phyloP scores from a whole-genome alignment of 2,329 filamentous ascomycete genomes.

The Nakataea oryzae region DNA sequence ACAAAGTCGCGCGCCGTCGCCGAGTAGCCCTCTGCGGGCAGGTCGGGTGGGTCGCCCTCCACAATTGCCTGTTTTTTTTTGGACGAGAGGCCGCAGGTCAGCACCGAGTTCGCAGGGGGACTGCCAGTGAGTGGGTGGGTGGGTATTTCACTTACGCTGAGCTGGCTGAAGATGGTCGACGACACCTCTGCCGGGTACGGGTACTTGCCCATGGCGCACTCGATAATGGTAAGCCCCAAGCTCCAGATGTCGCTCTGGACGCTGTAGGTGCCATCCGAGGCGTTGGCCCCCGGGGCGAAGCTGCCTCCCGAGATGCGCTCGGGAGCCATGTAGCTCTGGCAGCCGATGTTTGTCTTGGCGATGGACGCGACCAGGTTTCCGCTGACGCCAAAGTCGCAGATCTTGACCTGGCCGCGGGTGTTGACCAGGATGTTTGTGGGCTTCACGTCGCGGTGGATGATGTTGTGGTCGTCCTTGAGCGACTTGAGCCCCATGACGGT shows the following conservation, averaged over 20 bases:
- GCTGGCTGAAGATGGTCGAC: slow-evolving; percentile 94
- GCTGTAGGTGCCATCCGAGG: slow-evolving; percentile 78
- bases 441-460: slow-evolving; percentile 97
- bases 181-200: slow-evolving; percentile 96
- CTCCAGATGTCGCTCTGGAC: slow-evolving; percentile 99
- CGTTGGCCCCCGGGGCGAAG: slow-evolving; percentile 58
- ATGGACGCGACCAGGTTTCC: slow-evolving; percentile 96
- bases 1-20: slow-evolving; percentile 79
- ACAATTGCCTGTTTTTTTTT: slow-evolving; percentile 72
- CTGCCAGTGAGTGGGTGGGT: slow-evolving; percentile 4
- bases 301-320: slow-evolving; percentile 87
- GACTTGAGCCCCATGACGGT: slow-evolving; percentile 87
- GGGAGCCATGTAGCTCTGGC: slow-evolving; percentile 98
- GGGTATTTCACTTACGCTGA: slow-evolving; percentile 81
- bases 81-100: slow-evolving; percentile 3
- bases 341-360: slow-evolving; percentile 97
- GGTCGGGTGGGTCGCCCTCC: slow-evolving; percentile 84
- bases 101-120: neutral
- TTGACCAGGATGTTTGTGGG: slow-evolving; percentile 98
- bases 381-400: slow-evolving; percentile 96
- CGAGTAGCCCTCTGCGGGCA: slow-evolving; percentile 72
- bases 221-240: slow-evolving; percentile 85
- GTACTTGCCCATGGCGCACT: slow-evolving; percentile 89
- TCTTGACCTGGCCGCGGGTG: slow-evolving; percentile 83
- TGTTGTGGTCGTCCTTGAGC: slow-evolving; percentile 96